Base-by-base conservation (phyloP, 108 stramenopile genomes). In the Nannochloropsis gaditana region DNA sequence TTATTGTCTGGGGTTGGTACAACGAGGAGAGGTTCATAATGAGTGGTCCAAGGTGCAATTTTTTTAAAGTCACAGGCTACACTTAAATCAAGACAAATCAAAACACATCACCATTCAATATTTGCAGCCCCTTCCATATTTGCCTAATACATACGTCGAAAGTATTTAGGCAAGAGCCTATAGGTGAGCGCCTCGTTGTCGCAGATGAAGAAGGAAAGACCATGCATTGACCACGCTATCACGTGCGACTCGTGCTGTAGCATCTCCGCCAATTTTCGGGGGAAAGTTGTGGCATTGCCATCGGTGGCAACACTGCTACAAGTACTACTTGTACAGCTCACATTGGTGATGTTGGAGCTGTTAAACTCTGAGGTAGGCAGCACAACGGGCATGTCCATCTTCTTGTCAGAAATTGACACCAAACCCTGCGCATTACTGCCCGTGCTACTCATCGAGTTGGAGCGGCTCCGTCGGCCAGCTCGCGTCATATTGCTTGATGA, bases 121-220 rank as follows among this genome's bases (percentile, higher is more conserved):
- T 84, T 19, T 45, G 43, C 19, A 11, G 80, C 59, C 59, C 59
- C 2, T 2, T 73, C 59, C 59, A 4, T 73, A 15, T n/a, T n/a
- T 15, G 3, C 2, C 59, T 8, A n/a, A n/a, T n/a, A 73, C 59
- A n/a, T 8, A 73, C 59, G 95, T 19, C 96, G 93, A 86, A 95
- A 96, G 85, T 96, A 96, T 50, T 91, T 73, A 19, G 95, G 95
- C 84, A 96, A 86, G 79, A 96, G 89, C 80, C 93, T 92, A 9
- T 87, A 81, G 0, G 94, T 93, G 87, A 96, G 95, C 21, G 86
- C 82, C 82, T 96, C 96, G 44, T 90, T 87, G 86, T 96, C 94
- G 79, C 94, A 91, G 42, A 95, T 94, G 59, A 91, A 89, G 90
- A 96, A 96, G 80, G 94, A 73, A n/a, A 73, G 59, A 73, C 59